These are phyloP conservation scores for Cyberlindnera japonica DNA, from an alignment of 805 yeast species.

Conservation along the genomic window DNA sequence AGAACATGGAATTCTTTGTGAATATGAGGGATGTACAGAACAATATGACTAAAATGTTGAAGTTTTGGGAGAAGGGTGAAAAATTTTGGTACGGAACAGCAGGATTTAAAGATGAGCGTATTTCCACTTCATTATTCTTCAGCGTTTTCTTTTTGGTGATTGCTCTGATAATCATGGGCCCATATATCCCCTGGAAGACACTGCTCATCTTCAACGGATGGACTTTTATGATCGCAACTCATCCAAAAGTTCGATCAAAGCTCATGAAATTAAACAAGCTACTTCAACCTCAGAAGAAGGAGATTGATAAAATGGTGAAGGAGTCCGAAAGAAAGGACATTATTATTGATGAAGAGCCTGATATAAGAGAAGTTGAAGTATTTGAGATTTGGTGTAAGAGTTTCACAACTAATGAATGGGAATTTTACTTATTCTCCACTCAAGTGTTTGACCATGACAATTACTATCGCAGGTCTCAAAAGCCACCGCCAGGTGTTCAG, in stretches of 20 bases:
- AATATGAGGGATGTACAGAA: constrained; percentile 76
- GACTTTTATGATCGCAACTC: constrained; percentile 48
- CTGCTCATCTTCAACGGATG: constrained; percentile 58
- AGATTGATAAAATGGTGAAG: constrained; percentile 31
- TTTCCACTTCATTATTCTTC: constrained; percentile 58
- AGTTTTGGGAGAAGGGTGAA: constrained; percentile 48
- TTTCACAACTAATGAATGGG: constrained; percentile 57
- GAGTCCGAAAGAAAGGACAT: constrained; percentile 45
- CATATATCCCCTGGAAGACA: constrained; percentile 61
- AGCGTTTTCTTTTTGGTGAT: constrained; percentile 37
- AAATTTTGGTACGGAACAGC: constrained; percentile 56
- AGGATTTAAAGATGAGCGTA: constrained; percentile 66
- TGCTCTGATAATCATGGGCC: constrained; percentile 39
- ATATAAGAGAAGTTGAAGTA: constrained; percentile 61
- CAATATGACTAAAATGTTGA: constrained; percentile 51
- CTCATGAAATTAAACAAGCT: constrained; percentile 23
- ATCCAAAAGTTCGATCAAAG: constrained; percentile 48
- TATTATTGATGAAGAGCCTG: constrained; percentile 67
- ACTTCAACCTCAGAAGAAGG: constrained; percentile 28
- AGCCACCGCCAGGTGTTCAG: constrained; percentile 63
- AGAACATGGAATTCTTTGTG: constrained; percentile 40
- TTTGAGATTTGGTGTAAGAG: constrained; percentile 73
- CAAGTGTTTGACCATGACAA: constrained; percentile 52
- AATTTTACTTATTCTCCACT: constrained; percentile 52
- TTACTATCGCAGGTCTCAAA: constrained; percentile 40